Conservation (phyloP, 495 filamentous ascomycete species). For the Penicillium riverlandense region DNA sequence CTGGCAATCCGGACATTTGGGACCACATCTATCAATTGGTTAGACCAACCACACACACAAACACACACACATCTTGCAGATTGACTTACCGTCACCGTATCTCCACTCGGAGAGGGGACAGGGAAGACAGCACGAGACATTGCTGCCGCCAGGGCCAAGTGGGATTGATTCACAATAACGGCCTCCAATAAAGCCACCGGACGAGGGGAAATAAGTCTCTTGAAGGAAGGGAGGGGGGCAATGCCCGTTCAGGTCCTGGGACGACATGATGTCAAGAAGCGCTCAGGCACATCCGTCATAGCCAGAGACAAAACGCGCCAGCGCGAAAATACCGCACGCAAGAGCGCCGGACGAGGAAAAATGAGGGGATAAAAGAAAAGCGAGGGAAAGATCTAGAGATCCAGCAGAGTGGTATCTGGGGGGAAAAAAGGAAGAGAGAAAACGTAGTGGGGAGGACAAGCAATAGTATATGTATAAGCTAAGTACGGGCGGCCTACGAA, state of each 20-base stretch:
- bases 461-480: conserved; percentile 6
- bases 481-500: neutral
- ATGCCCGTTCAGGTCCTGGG: conserved; percentile 26
- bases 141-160: conserved; percentile 18
- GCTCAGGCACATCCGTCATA: conserved; percentile 9
- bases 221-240: conserved; percentile 64
- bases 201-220: conserved; percentile 47
- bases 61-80: neutral
- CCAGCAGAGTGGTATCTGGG: neutral
- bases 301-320: conserved; percentile 18
- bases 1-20: conserved; percentile 57
- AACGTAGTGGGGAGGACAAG: too few species aligned
- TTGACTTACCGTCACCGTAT: conserved; percentile 62
- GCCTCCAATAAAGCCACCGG: conserved; percentile 60
- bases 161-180: conserved; percentile 54
- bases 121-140: conserved; percentile 72
- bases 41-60: conserved; percentile 1
- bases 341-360: neutral
- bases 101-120: conserved; percentile 81
- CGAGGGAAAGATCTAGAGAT: neutral
- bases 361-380: neutral
- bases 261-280: conserved; percentile 17
- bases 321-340: conserved; percentile 14
- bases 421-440: neutral
- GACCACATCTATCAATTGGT: conserved; percentile 47